Conservation (phyloP, 257 asterid genomes). For the Solanum chiquidenum region DNA sequence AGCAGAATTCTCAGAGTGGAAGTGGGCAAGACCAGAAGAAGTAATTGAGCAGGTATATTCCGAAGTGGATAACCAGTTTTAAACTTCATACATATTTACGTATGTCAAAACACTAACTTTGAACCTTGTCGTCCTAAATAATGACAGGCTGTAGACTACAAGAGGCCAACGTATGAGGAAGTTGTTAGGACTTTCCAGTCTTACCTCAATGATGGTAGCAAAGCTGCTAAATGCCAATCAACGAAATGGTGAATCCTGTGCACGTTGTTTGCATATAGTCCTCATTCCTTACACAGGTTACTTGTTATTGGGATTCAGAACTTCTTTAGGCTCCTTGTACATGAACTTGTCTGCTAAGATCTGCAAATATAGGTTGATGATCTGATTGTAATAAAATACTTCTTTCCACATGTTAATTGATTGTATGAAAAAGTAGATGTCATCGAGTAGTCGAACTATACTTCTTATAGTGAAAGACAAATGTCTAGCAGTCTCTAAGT, state of each 20-base stretch:
- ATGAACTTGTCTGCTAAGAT: not conserved
- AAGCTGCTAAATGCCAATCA: conserved; percentile 70
- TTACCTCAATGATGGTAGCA: conserved; percentile 34
- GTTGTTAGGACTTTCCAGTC: conserved; percentile 60
- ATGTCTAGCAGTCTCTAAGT: not conserved
- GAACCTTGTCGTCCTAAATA: not conserved
- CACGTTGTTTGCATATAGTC: conserved; percentile 3
- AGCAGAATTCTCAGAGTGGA: conserved; percentile 92
- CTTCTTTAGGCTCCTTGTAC: not conserved
- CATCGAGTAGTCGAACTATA: not conserved
- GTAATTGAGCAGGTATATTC: conserved; percentile 71
- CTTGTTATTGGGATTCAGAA: not conserved
- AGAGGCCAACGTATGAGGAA: conserved; percentile 92
- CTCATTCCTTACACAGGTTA: not conserved
- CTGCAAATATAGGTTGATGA: not conserved
- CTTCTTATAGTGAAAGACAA: not conserved
- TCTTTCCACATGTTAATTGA: not conserved
- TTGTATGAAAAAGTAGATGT: not conserved
- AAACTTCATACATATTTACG: not conserved
- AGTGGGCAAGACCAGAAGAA: conserved; percentile 89
- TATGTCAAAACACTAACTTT: not conserved
- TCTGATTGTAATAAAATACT: not conserved
- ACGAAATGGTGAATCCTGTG: conserved; percentile 61
- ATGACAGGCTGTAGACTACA: conserved; percentile 85
- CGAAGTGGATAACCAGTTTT: not conserved